phyloP scores from a whole-genome alignment of 1,139 yeast genomes.

The Nadsonia commutata region DNA sequence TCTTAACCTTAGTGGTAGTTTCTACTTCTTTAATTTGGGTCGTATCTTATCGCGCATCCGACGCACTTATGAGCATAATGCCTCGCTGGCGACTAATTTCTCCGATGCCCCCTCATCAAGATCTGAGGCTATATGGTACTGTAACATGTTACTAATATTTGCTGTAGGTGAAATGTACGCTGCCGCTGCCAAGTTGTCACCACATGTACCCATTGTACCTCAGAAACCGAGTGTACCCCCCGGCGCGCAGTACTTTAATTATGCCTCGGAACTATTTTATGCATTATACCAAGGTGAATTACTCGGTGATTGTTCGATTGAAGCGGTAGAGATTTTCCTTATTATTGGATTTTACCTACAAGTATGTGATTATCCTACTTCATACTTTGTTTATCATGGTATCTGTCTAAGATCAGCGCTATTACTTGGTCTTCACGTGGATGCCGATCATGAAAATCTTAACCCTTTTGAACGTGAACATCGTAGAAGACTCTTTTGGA shows the following conservation, averaged over 20 bases:
- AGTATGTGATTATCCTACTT: conserved; percentile 74
- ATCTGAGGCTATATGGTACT: conserved; percentile 42
- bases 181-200: conserved; percentile 1
- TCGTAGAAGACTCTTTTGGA: conserved; percentile 80
- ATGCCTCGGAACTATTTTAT: conserved; percentile 11
- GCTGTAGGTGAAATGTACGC: conserved; percentile 74
- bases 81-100: background rate
- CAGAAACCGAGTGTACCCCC: conserved; percentile 9
- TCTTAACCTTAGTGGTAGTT: conserved; percentile 71
- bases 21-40: conserved; percentile 76
- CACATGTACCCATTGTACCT: background rate
- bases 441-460: conserved; percentile 10
- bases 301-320: conserved; percentile 10
- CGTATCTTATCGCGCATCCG: conserved; percentile 2
- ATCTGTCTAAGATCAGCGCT: conserved; percentile 62
- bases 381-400: conserved; percentile 71
- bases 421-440: conserved; percentile 57
- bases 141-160: conserved; percentile 58
- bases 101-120: conserved; percentile 6
- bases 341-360: conserved; percentile 70
- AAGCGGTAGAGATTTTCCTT: conserved; percentile 61
- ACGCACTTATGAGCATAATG: conserved; percentile 1
- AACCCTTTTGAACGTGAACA: conserved; percentile 35
- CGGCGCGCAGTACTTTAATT: conserved; percentile 12
- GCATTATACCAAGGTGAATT: conserved; percentile 13